A percentile compares a stretch with the other conserved stretches of the same genome.
Conservation (phyloP, 2,329 filamentous ascomycete genomes). For the Cytospora chrysosperma region DNA sequence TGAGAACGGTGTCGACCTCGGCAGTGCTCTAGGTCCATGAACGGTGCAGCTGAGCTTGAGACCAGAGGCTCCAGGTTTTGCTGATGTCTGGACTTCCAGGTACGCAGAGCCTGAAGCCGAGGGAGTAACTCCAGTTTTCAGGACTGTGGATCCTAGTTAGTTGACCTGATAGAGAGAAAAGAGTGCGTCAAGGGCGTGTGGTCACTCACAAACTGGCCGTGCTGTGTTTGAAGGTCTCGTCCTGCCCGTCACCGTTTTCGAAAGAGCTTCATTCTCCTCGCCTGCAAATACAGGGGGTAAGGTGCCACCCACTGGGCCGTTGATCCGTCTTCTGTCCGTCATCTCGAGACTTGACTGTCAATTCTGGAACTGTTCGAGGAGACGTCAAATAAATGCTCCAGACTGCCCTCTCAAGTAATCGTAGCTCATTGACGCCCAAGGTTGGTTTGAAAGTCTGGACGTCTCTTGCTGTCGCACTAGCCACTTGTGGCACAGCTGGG, state of each 20-base stretch:
- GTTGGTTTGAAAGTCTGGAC: not conserved
- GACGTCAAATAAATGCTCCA: not conserved
- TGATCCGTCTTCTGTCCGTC: conserved; percentile 85
- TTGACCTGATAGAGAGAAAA: not conserved
- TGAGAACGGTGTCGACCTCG: conserved; percentile 85
- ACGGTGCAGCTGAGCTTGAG: conserved; percentile 92
- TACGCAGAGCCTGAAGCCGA: conserved; percentile 94
- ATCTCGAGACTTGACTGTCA: conserved; percentile 49
- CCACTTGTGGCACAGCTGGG: not conserved
- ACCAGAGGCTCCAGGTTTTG: conserved; percentile 45
- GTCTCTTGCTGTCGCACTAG: not conserved
- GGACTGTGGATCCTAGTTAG: conserved; percentile 51
- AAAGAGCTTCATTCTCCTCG: conserved; percentile 43
- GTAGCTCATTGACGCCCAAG: not conserved
- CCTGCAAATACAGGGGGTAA: conserved; percentile 62
- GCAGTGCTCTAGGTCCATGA: conserved; percentile 87
- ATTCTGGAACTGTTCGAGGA: conserved; percentile 42
- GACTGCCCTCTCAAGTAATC: not conserved
- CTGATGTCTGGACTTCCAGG: conserved; percentile 61
- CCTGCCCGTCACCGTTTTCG: conserved; percentile 45
- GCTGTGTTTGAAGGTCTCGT: conserved; percentile 66
- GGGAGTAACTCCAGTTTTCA: conserved; percentile 89
- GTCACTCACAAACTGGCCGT: conserved; percentile 77
- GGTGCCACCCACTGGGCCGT: conserved; percentile 79
- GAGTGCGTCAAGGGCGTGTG: not conserved